Percentiles rank a stretch among this genome's conserved stretches.
Evolutionary conservation across 1,139 yeast species (phyloP).

Genomic region (Taphrina deformans): DNA sequence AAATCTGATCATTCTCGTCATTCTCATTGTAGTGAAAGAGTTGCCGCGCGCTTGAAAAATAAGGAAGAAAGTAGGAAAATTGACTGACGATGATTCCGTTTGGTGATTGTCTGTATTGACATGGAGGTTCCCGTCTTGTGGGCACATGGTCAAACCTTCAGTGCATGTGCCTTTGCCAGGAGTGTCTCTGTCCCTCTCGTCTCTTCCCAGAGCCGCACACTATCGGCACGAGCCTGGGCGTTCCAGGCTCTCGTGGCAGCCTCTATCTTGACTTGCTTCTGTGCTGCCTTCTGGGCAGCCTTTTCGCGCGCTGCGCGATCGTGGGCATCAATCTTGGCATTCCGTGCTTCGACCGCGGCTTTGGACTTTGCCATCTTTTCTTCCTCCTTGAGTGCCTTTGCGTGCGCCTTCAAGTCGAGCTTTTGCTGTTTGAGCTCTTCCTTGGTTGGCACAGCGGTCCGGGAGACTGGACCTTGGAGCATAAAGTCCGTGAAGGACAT

Average conservation of each 20-base stretch:
- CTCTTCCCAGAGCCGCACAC: neutral
- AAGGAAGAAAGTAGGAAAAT: too few relatives aligned
- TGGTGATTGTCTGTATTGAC: too few relatives aligned
- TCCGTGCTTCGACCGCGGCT: conserved; percentile 9
- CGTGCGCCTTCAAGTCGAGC: conserved; percentile 1
- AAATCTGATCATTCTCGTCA: neutral
- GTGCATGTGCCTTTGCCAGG: conserved; percentile 4
- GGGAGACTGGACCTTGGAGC: neutral
- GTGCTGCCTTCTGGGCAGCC: conserved; percentile 11
- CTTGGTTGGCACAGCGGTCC: neutral
- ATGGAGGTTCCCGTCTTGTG: too few relatives aligned
- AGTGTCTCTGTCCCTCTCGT: neutral
- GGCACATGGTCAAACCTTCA: neutral
- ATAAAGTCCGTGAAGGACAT: conserved; percentile 7
- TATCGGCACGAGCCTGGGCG: neutral
- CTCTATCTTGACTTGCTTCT: neutral
- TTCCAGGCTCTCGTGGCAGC: conserved; percentile 7
- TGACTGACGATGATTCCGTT: too few relatives aligned
- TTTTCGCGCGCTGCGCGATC: conserved; percentile 16
- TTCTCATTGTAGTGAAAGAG: neutral
- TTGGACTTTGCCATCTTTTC: neutral
- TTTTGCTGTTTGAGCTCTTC: neutral
- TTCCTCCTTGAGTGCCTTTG: conserved; percentile 9
- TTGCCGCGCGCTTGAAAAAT: neutral
- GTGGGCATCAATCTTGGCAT: conserved; percentile 20